A percentile compares a stretch with the other conserved stretches of the same genome.
These are phyloP conservation scores for Penicillium italicum DNA, from an alignment of 2,329 filamentous ascomycete species.

Conservation along the genomic window DNA sequence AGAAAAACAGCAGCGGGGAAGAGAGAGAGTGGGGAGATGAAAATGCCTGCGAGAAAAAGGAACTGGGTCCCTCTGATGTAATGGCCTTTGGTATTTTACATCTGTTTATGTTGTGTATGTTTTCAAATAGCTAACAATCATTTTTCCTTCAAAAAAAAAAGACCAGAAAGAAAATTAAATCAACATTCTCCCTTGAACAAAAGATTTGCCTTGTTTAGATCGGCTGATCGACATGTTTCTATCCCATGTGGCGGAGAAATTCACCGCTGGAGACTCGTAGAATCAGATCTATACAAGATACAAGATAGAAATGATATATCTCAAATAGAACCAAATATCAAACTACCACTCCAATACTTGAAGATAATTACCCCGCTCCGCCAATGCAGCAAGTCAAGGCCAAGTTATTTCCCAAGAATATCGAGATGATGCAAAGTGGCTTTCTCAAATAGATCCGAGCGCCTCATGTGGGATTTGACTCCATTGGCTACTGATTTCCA, in stretches of 20 bases:
- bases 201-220: neutral
- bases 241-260: neutral
- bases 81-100: neutral
- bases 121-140: neutral
- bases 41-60: slow-evolving; percentile 8
- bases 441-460: slow-evolving; percentile 9
- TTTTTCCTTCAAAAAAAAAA: neutral
- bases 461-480: slow-evolving; percentile 5
- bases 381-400: neutral
- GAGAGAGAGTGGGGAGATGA: slow-evolving; percentile 16
- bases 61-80: slow-evolving; percentile 14
- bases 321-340: neutral
- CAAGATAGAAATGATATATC: neutral
- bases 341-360: neutral
- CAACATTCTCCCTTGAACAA: neutral
- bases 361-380: neutral
- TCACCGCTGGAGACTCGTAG: neutral
- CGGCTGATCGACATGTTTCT: neutral
- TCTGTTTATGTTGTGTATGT: neutral
- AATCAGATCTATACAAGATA: slow-evolving; percentile 1
- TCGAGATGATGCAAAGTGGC: slow-evolving; percentile 11
- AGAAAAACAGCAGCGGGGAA: slow-evolving; percentile 12
- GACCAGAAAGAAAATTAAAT: neutral
- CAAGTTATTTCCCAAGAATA: neutral
- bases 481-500: neutral